Percentiles rank a stretch among this genome's conserved stretches.
Evolutionary conservation across 2,329 filamentous ascomycete species (phyloP).

Genomic region (Pseudocercospora crystallina): DNA sequence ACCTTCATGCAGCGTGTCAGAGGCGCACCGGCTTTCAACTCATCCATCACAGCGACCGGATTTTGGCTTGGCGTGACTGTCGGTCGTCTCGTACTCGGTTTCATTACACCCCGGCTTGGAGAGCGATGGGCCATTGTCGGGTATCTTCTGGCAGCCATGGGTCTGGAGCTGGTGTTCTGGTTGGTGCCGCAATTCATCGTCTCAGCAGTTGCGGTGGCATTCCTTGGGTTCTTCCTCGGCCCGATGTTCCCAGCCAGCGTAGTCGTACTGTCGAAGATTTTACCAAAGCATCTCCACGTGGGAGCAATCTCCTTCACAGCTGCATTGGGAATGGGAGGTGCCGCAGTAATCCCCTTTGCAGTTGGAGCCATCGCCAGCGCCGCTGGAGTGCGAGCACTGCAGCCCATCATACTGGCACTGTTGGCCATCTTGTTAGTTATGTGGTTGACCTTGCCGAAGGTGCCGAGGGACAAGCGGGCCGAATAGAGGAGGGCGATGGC

Average conservation of each 20-base stretch:
- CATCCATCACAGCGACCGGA: conserved; percentile 18
- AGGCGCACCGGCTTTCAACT: conserved; percentile 12
- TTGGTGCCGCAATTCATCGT: conserved; percentile 20
- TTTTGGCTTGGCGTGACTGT: conserved; percentile 24
- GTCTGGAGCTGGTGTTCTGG: conserved; percentile 23
- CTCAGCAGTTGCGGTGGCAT: conserved; percentile 16
- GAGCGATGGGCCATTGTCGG: conserved; percentile 19
- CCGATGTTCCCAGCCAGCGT: conserved; percentile 23
- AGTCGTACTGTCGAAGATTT: conserved; percentile 18
- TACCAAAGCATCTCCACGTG: conserved; percentile 23
- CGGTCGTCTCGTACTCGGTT: conserved; percentile 18
- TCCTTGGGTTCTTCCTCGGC: conserved; percentile 22
- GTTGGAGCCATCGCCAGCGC: conserved; percentile 38
- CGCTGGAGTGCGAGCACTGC: conserved; percentile 57
- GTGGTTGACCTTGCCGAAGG: conserved; percentile 20
- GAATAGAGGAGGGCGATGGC: not conserved
- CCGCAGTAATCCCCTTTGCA: conserved; percentile 34
- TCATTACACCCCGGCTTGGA: conserved; percentile 20
- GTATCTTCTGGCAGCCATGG: conserved; percentile 17
- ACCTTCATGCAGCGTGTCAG: conserved; percentile 18
- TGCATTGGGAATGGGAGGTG: conserved; percentile 23
- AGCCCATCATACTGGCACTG: conserved; percentile 50
- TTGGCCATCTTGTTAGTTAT: conserved; percentile 14
- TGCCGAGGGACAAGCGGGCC: conserved; percentile 30
- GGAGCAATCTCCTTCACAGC: conserved; percentile 21